Percentiles rank a stretch among this genome's conserved stretches.
Evolutionary conservation across 2,329 filamentous ascomycete genomes (phyloP).

Genomic region (Neocucurbitaria cava): DNA sequence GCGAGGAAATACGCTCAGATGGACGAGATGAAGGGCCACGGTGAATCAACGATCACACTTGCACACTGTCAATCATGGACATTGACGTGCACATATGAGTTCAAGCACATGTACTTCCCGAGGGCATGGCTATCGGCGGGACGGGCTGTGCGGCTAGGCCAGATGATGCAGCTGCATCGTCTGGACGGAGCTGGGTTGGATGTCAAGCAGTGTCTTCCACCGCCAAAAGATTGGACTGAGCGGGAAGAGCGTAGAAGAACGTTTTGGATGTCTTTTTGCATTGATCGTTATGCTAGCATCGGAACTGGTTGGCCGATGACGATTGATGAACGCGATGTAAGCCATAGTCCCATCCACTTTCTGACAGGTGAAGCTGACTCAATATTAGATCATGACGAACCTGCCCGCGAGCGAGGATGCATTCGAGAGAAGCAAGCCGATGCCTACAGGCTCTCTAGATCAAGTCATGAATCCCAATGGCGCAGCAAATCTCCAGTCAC

Average conservation of each 20-base stretch:
- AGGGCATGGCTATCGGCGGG: slow-evolving; percentile 94
- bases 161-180: slow-evolving; percentile 93
- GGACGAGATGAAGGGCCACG: slow-evolving; percentile 91
- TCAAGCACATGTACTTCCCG: slow-evolving; percentile 97
- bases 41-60: slow-evolving; percentile 85
- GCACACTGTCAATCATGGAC: slow-evolving; percentile 86
- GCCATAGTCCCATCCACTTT: slow-evolving; percentile 20
- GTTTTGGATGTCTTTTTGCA: slow-evolving; percentile 92
- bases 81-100: slow-evolving; percentile 83
- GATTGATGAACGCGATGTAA: slow-evolving; percentile 84
- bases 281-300: slow-evolving; percentile 92
- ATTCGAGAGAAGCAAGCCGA: slow-evolving; percentile 79
- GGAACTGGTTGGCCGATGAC: slow-evolving; percentile 98
- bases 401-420: slow-evolving; percentile 85
- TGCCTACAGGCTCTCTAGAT: slow-evolving; percentile 72
- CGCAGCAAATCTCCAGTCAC: slow-evolving; percentile 75
- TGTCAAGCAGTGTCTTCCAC: slow-evolving; percentile 88
- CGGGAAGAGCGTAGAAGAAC: slow-evolving; percentile 88
- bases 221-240: slow-evolving; percentile 92
- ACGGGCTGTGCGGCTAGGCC: slow-evolving; percentile 76
- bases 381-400: slow-evolving; percentile 73
- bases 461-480: slow-evolving; percentile 75
- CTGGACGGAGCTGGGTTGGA: slow-evolving; percentile 83
- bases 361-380: slow-evolving; percentile 11
- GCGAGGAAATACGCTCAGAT: slow-evolving; percentile 88